A percentile compares a stretch with the other conserved stretches of the same genome.
These are phyloP conservation scores for Melanogaster broomeanus DNA, from an alignment of 768 basidiomycete species.

Conservation along the genomic window DNA sequence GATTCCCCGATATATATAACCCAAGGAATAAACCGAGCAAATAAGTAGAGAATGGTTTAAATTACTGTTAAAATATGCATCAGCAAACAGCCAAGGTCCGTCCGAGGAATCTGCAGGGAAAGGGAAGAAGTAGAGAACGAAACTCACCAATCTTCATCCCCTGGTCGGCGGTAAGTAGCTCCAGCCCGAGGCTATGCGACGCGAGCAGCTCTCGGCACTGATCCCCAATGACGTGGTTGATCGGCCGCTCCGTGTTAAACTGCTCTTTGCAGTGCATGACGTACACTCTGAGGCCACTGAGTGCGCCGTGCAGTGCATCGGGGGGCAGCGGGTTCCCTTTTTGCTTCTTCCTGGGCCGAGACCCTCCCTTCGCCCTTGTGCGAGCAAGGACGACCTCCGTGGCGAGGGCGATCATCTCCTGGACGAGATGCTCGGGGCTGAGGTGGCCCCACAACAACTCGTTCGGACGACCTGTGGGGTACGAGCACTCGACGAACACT, in stretches of 20 bases:
- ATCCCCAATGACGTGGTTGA: constrained; percentile 66
- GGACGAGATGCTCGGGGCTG: constrained; percentile 73
- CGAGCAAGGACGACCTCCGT: constrained; percentile 59
- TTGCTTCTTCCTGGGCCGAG: constrained; percentile 38
- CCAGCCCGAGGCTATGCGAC: constrained; percentile 64
- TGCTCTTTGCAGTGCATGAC: constrained; percentile 89
- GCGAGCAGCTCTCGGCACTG: constrained; percentile 70
- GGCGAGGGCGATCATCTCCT: constrained; percentile 74
- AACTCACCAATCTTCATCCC: constrained; percentile 81
- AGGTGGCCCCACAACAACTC: constrained; percentile 84
- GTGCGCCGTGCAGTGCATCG: constrained; percentile 50
- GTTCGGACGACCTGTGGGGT: constrained; percentile 68
- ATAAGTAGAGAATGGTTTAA: constrained; percentile 19
- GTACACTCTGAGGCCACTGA: constrained; percentile 68
- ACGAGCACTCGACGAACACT: constrained; percentile 97
- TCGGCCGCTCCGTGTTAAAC: constrained; percentile 50
- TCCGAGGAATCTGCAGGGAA: background rate
- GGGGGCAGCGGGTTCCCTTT: constrained; percentile 37
- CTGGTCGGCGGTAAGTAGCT: constrained; percentile 70
- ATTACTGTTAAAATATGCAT: constrained; percentile 33
- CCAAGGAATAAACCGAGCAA: constrained; percentile 8
- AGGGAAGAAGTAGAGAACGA: background rate
- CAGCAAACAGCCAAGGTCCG: background rate
- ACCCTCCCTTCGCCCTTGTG: constrained; percentile 20
- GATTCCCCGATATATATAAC: constrained; percentile 13